Evolutionary conservation across 345 rosid species (phyloP), one percentile per base, ranked within the genome.

Genomic region (Arabidopsis thaliana): DNA sequence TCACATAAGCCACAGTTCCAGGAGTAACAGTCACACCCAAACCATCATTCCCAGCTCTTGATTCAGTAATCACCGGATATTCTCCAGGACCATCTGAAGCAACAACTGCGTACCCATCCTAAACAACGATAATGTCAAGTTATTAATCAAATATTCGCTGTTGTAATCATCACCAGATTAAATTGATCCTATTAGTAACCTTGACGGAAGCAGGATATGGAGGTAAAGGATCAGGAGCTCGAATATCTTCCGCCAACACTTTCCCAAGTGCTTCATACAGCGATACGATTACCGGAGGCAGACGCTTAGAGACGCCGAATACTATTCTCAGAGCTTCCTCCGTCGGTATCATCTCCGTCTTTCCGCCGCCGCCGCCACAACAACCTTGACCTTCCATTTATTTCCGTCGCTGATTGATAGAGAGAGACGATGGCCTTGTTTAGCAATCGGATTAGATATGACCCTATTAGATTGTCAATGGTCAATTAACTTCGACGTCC

Each of bases 81-180:
- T 84, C 98, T 33, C 98, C 97, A 13, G 94, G 99, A 13, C 99
- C 99, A 80, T 95, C 97, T 16, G 97, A 86, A 59, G 97, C 89
- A 79, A 95, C 75, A 46, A 92, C 99, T 5, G 99, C 99, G 73
- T 90, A 95, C 59, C 98, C 99, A 82, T 95, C 99, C 98, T 92
- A 67, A 1, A 46, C 5, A 63, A 25, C 20, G 6, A 65, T 5
- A 41, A 46, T 22, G 13, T 13, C 44, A 33, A 34, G 28, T 4
- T 38, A 28, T 40, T 16, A 16, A 16, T 30, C 32, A 74, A 53
- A 13, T 24, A 52, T 51, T 51, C 24, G 0, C 22, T 2, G 2
- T 11, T 34, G 8, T 63, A 46, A 8, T 67, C 41, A 59, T 25
- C 28, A 25, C 28, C 28, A 25, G 28, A 1, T 25, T 25, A 25